phyloP scores from a whole-genome alignment of 139 green algal genomes.

The Closterium sp. region DNA sequence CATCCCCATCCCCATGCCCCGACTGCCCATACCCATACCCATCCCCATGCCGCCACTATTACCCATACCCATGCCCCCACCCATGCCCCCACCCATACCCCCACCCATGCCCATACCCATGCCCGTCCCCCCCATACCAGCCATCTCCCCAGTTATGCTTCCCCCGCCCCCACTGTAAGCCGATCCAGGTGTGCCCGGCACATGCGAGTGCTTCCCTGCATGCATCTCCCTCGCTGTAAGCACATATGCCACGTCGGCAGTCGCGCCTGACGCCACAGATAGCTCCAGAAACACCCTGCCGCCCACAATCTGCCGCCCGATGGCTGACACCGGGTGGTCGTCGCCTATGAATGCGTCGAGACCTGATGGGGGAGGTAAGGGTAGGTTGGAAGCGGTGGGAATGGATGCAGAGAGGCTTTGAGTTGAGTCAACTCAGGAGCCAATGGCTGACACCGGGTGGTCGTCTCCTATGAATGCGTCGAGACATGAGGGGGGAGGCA shows the following conservation, averaged over 20 bases:
- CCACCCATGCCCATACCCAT: neutral
- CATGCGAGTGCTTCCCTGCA: neutral
- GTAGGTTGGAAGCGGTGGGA: too few species aligned
- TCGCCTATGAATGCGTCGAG: neutral
- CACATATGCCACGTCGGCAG: neutral
- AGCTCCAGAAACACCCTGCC: neutral
- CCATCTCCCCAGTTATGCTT: neutral
- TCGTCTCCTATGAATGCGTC: too few species aligned
- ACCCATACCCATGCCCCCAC: neutral
- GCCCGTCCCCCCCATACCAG: neutral
- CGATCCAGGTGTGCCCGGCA: neutral
- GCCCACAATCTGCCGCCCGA: neutral
- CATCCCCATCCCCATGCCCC: neutral
- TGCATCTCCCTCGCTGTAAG: neutral
- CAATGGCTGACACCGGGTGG: too few species aligned
- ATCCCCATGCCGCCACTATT: neutral
- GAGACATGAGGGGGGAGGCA: too few species aligned
- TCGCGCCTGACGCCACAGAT: neutral
- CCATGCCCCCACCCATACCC: neutral
- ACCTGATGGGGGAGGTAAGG: neutral
- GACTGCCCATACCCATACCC: neutral
- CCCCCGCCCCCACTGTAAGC: neutral
- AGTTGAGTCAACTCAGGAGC: too few species aligned
- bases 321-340: neutral
- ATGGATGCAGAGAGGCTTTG: too few species aligned